Conservation (phyloP, 2,329 filamentous ascomycete genomes). For the Penicillium fuscoglaucum region DNA sequence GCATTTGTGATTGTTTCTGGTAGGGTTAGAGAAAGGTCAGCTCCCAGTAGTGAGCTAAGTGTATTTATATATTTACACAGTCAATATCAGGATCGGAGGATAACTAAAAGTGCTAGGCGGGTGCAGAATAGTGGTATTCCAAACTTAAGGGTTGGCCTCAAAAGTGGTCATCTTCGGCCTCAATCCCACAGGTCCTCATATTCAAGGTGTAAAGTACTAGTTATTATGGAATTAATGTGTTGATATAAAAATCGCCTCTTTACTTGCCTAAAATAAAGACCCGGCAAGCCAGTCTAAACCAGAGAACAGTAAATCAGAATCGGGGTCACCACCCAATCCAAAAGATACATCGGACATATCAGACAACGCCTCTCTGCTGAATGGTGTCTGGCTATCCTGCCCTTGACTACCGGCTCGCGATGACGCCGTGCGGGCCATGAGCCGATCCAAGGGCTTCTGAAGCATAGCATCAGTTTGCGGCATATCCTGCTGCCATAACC, state of each 20-base stretch:
- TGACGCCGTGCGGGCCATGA: conserved; percentile 19
- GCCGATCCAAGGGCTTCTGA: conserved; percentile 15
- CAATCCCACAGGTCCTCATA: too few species aligned
- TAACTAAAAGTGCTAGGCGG: too few species aligned
- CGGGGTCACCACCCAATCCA: background rate
- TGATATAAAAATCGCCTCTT: background rate
- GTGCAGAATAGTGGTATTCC: too few species aligned
- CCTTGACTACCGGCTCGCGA: background rate
- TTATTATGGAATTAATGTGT: background rate
- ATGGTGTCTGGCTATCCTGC: background rate
- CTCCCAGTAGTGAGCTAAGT: too few species aligned
- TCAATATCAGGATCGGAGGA: too few species aligned
- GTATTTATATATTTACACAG: too few species aligned
- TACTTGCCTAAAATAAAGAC: background rate
- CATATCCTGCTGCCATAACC: conserved; percentile 17
- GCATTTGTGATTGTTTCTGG: too few species aligned
- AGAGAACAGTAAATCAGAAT: background rate
- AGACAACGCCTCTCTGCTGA: background rate
- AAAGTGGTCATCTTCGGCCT: too few species aligned
- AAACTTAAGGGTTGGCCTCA: too few species aligned
- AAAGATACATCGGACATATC: background rate
- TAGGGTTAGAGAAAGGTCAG: too few species aligned
- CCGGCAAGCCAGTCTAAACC: background rate
- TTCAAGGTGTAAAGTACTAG: too few species aligned
- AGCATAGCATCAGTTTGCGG: conserved; percentile 11